Evolutionary conservation across 1,139 yeast genomes (phyloP).

Genomic region (Scheffersomyces segobiensis): DNA sequence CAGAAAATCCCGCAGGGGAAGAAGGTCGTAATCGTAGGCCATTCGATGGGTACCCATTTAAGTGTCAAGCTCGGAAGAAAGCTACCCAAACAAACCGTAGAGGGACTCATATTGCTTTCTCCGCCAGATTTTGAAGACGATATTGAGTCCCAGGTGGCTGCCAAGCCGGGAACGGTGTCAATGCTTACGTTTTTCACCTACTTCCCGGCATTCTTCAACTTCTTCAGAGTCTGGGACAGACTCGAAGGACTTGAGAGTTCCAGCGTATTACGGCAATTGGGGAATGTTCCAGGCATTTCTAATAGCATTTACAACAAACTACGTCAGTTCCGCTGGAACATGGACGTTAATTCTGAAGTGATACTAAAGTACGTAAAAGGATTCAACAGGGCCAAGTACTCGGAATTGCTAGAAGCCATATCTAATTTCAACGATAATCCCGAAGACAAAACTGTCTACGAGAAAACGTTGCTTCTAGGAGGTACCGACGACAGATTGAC

Average conservation of each 20-base stretch:
- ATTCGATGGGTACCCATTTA: slow-evolving; percentile 73
- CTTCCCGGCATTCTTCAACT: slow-evolving; percentile 55
- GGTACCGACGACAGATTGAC: slow-evolving; percentile 62
- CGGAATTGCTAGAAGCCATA: slow-evolving; percentile 47
- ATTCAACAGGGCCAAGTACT: slow-evolving; percentile 40
- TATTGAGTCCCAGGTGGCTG: slow-evolving; percentile 6
- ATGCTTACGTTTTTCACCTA: slow-evolving; percentile 27
- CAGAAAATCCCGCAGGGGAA: slow-evolving; percentile 42
- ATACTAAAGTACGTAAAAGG: slow-evolving; percentile 57
- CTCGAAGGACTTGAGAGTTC: slow-evolving; percentile 59
- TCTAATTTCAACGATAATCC: slow-evolving; percentile 36
- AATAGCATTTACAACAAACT: slow-evolving; percentile 44
- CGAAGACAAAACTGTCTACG: slow-evolving; percentile 30
- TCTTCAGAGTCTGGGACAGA: slow-evolving; percentile 61
- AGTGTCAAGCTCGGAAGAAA: slow-evolving; percentile 48
- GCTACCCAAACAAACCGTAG: slow-evolving; percentile 42
- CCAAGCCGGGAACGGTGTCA: slow-evolving; percentile 10
- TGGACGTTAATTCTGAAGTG: slow-evolving; percentile 58
- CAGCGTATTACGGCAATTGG: slow-evolving; percentile 57
- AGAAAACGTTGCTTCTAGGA: slow-evolving; percentile 52
- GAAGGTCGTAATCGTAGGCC: slow-evolving; percentile 63
- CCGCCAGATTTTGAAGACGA: slow-evolving; percentile 53
- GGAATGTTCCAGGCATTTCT: slow-evolving; percentile 15
- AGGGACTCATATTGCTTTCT: slow-evolving; percentile 50
- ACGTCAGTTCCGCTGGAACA: slow-evolving; percentile 70